phyloP scores from a whole-genome alignment of 768 basidiomycete species.

The Rhodotorula paludigena region DNA sequence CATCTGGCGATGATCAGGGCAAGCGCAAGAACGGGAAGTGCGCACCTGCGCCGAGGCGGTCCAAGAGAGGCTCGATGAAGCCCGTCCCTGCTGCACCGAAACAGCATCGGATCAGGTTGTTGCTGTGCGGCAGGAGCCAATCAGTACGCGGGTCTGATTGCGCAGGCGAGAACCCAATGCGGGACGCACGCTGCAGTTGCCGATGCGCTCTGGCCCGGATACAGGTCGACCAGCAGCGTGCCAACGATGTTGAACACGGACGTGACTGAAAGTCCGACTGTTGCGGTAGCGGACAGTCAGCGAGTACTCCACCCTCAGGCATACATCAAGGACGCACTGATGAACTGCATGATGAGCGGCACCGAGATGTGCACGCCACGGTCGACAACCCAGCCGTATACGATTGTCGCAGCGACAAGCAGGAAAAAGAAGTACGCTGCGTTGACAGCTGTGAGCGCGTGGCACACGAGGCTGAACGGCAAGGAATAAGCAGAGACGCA shows the following conservation, averaged over 20 bases:
- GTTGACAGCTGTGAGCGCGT: not conserved
- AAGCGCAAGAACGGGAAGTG: not conserved
- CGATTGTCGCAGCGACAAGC: conserved; percentile 28
- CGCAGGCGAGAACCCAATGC: conserved; percentile 39
- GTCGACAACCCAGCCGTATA: conserved; percentile 45
- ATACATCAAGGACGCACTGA: conserved; percentile 23
- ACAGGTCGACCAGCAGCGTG: conserved; percentile 45
- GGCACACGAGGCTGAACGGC: not conserved
- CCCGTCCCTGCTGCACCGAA: conserved; percentile 27
- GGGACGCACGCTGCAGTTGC: conserved; percentile 16
- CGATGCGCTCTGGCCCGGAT: conserved; percentile 41
- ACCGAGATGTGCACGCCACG: conserved; percentile 39
- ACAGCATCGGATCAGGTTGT: conserved; percentile 40
- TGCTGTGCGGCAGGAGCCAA: not conserved
- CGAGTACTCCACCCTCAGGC: no score
- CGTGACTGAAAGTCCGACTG: conserved; percentile 35
- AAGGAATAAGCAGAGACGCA: not conserved
- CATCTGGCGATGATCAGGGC: not conserved
- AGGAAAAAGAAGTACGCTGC: conserved; percentile 37
- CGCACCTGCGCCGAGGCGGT: conserved; percentile 20
- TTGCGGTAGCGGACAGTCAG: no score
- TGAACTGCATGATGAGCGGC: conserved; percentile 45
- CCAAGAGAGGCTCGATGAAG: conserved; percentile 32
- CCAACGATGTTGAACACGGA: conserved; percentile 31
- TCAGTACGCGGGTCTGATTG: conserved; percentile 23